Percentiles rank a stretch among this genome's conserved stretches.
phyloP scores from a whole-genome alignment of 805 yeast genomes.

The Cyberlindnera xylosilytica region DNA sequence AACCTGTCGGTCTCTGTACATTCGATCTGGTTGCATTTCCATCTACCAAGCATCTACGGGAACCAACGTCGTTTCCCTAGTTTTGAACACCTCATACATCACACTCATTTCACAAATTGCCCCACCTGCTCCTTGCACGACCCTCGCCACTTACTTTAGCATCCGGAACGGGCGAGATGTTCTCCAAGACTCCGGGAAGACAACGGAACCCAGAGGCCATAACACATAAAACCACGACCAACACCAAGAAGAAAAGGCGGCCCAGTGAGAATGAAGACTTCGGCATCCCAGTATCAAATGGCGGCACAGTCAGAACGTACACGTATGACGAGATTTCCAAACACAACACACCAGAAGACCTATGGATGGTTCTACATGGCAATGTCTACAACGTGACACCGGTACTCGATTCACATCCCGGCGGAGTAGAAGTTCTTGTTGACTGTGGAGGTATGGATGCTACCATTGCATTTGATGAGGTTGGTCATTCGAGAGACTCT shows the following conservation, averaged over 20 bases:
- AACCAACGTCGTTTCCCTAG: too few species aligned
- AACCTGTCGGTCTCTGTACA: not conserved
- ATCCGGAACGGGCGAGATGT: too few species aligned
- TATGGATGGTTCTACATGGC: slow-evolving; percentile 83
- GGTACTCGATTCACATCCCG: slow-evolving; percentile 72
- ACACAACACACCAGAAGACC: slow-evolving; percentile 35
- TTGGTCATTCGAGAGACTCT: slow-evolving; percentile 97
- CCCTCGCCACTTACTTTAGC: too few species aligned
- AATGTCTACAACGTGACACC: slow-evolving; percentile 73
- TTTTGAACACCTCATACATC: too few species aligned
- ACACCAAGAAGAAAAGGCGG: slow-evolving; percentile 12
- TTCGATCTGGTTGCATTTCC: not conserved
- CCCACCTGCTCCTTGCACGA: too few species aligned
- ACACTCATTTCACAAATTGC: too few species aligned
- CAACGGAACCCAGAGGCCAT: slow-evolving; percentile 4
- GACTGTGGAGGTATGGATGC: slow-evolving; percentile 79
- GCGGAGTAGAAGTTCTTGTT: slow-evolving; percentile 63
- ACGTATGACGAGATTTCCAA: slow-evolving; percentile 17
- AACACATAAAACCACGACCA: slow-evolving; percentile 13
- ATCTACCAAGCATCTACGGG: too few species aligned
- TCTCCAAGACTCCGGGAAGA: slow-evolving; percentile 2
- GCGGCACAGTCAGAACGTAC: slow-evolving; percentile 8
- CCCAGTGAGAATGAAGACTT: not conserved
- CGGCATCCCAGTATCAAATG: not conserved
- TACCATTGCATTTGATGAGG: slow-evolving; percentile 81